phyloP scores from a whole-genome alignment of 2,329 filamentous ascomycete genomes.

The Fusarium sororula region DNA sequence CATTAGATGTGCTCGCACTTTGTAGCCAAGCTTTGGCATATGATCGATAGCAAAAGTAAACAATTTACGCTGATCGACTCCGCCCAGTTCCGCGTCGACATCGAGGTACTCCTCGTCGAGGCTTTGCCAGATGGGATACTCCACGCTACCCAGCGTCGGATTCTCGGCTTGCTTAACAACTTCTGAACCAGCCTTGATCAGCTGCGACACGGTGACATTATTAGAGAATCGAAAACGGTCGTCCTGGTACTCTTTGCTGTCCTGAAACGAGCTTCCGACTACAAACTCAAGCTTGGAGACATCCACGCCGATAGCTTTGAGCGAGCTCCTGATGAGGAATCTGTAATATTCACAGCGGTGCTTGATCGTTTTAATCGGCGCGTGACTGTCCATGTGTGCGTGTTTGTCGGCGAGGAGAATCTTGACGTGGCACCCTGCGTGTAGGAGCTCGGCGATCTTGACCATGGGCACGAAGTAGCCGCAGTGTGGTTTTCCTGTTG shows the following conservation, averaged over 20 bases:
- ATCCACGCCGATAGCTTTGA: background rate
- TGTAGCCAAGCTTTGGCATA: background rate
- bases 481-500: conserved; percentile 3
- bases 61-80: background rate
- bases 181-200: background rate
- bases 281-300: background rate
- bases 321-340: background rate
- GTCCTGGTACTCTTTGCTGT: background rate
- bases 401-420: background rate
- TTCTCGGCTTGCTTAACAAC: background rate
- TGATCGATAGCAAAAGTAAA: background rate
- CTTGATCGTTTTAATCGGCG: accelerated
- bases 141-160: accelerated
- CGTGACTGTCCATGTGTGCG: background rate
- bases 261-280: background rate
- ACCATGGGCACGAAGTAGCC: background rate
- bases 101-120: background rate
- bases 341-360: background rate
- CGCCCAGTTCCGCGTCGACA: background rate
- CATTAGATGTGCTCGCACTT: background rate
- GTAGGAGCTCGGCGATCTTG: background rate
- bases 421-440: background rate
- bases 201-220: accelerated
- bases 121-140: background rate
- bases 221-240: background rate